Conservation (phyloP, 2,329 filamentous ascomycete species). For the Fusarium gaditjirri region DNA sequence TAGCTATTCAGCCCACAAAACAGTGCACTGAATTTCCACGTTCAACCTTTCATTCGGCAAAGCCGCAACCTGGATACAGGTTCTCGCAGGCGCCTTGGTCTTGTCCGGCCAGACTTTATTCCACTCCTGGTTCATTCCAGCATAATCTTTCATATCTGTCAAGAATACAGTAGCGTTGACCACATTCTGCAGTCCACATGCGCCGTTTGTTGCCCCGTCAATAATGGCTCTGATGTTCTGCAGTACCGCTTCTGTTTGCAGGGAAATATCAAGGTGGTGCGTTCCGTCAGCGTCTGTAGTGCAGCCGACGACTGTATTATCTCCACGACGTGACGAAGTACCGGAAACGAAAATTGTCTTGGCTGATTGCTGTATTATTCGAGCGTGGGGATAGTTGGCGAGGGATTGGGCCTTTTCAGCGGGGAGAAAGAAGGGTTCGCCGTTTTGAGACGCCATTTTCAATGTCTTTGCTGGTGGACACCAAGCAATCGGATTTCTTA, state of each 20-base stretch:
- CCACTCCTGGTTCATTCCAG: background rate
- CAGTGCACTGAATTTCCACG: background rate
- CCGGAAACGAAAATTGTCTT: background rate
- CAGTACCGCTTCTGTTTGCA: background rate
- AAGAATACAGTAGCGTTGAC: background rate
- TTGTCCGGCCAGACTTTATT: background rate
- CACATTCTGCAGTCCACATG: background rate
- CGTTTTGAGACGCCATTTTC: background rate
- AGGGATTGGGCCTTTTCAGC: background rate
- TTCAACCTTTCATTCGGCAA: background rate
- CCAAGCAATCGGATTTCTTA: accelerated
- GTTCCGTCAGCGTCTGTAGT: background rate
- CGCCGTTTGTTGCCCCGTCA: background rate
- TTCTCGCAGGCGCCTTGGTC: background rate
- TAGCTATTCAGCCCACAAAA: background rate
- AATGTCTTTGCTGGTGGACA: accelerated
- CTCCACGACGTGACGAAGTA: background rate
- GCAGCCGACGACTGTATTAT: background rate
- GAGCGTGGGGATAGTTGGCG: background rate
- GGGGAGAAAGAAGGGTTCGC: background rate
- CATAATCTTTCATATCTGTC: background rate
- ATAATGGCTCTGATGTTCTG: background rate
- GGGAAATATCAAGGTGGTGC: background rate
- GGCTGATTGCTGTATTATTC: background rate
- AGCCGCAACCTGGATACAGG: background rate